Conservation (phyloP, 495 filamentous ascomycete genomes). For the Sordaria brevicollis region DNA sequence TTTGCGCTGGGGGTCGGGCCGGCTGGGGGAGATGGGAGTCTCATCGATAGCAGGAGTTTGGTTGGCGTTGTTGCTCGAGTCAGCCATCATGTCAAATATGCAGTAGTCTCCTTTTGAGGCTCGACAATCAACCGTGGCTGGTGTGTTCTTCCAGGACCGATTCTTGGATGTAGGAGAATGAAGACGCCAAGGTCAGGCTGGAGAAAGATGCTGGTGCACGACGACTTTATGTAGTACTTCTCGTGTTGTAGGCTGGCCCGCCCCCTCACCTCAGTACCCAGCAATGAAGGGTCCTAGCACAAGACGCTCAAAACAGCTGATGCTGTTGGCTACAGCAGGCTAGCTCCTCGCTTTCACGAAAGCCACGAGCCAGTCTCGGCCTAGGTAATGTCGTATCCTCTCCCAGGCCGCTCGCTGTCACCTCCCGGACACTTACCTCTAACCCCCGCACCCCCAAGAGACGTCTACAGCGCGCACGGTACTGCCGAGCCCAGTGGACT, state of each 20-base stretch:
- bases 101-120: background rate
- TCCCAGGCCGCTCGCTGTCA: background rate
- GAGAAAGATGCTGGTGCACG: background rate
- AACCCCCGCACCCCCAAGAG: background rate
- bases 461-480: background rate
- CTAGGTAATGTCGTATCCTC: background rate
- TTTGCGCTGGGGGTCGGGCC: conserved; percentile 49
- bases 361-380: background rate
- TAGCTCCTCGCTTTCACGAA: background rate
- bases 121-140: background rate
- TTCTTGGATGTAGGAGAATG: background rate
- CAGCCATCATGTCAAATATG: conserved; percentile 26
- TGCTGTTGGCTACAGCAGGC: background rate
- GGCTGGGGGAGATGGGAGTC: conserved; percentile 55
- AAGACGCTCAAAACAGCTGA: background rate
- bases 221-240: background rate
- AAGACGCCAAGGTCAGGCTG: background rate
- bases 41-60: conserved; percentile 26
- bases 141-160: background rate
- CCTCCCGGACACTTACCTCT: background rate
- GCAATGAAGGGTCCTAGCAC: background rate
- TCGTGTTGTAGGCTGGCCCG: background rate
- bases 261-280: no score
- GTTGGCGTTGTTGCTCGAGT: conserved; percentile 15
- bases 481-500: no score